Conservation (phyloP, 495 filamentous ascomycete species). For the Penicillium robsamsonii region DNA sequence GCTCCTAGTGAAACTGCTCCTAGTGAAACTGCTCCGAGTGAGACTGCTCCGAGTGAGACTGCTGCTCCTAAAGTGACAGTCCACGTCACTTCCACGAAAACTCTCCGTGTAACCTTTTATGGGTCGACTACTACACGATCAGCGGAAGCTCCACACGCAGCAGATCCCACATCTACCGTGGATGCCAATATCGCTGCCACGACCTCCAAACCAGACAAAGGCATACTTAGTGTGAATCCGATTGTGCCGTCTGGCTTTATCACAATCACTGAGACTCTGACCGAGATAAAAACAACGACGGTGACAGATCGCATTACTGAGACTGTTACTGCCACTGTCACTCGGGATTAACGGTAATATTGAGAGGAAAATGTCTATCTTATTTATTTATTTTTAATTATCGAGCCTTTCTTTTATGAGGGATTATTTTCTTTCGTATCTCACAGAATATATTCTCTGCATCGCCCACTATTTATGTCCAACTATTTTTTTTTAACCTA, state of each 20-base stretch:
- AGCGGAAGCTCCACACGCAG: background rate
- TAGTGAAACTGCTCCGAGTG: background rate
- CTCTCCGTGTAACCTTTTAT: background rate
- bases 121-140: background rate
- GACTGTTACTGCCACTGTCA: slow-evolving; percentile 21
- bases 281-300: slow-evolving; percentile 14
- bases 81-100: background rate
- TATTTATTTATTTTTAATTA: background rate
- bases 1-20: background rate
- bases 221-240: slow-evolving; percentile 11
- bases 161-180: background rate
- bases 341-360: background rate
- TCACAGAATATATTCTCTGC: background rate
- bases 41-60: slow-evolving; percentile 1
- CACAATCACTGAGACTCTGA: slow-evolving; percentile 12
- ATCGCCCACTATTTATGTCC: background rate
- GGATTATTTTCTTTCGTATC: background rate
- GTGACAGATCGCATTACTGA: slow-evolving; percentile 15
- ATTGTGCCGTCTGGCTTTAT: slow-evolving; percentile 14
- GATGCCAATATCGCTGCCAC: background rate
- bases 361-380: background rate
- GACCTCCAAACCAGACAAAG: background rate
- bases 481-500: background rate
- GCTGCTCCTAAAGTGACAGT: background rate
- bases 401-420: background rate